phyloP scores from a whole-genome alignment of 2,329 filamentous ascomycete genomes.

The Leptoxyphium fumago region DNA sequence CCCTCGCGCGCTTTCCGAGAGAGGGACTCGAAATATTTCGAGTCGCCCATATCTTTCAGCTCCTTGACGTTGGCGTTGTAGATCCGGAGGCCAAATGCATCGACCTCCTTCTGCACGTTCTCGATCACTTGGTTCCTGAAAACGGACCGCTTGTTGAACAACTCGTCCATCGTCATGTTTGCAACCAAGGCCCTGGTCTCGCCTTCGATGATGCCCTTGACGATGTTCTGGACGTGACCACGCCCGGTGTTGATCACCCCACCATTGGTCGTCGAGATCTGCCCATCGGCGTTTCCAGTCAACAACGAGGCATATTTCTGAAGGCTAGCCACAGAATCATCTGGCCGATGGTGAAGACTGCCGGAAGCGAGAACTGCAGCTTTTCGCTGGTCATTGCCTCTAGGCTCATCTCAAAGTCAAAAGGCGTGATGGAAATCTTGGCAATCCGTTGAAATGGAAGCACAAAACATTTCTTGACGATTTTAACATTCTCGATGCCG shows the following conservation, averaged over 20 bases:
- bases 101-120: constrained; percentile 62
- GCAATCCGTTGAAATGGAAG: constrained; percentile 50
- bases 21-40: constrained; percentile 71
- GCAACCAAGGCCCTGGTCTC: constrained; percentile 73
- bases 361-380: constrained; percentile 65
- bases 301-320: constrained; percentile 73
- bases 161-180: constrained; percentile 86
- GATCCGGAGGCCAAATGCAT: constrained; percentile 53
- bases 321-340: constrained; percentile 54
- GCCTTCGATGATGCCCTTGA: constrained; percentile 82
- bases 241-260: constrained; percentile 29
- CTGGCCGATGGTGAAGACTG: constrained; percentile 74
- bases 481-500: constrained; percentile 57
- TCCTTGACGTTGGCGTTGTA: constrained; percentile 74
- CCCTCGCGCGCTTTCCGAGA: constrained; percentile 75
- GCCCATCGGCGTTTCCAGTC: constrained; percentile 43
- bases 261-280: constrained; percentile 19
- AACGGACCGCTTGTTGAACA: constrained; percentile 61
- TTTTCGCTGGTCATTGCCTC: constrained; percentile 87
- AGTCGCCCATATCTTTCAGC: constrained; percentile 65
- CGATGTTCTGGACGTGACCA: constrained; percentile 68
- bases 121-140: constrained; percentile 47
- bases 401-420: constrained; percentile 69
- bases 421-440: constrained; percentile 34
- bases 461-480: constrained; percentile 63